Percentiles rank a stretch among this genome's conserved stretches.
Evolutionary conservation across 1,284 basidiomycete species (phyloP).

Genomic region (Heterobasidion parviporum): DNA sequence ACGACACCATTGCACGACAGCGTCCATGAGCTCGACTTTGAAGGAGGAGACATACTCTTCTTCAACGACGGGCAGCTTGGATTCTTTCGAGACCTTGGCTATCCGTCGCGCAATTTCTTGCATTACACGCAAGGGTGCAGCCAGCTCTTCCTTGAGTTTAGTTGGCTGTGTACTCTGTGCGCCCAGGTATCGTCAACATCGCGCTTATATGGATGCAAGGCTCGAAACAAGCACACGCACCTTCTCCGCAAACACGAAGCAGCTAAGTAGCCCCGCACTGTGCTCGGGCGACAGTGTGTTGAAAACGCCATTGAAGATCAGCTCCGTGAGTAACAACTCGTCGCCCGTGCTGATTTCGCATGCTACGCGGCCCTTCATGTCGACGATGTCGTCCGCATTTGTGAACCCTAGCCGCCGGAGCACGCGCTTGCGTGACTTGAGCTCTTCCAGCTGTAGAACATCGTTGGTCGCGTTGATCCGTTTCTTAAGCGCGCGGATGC

Average conservation of each 20-base stretch:
- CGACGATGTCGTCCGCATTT: conserved; percentile 84
- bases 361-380: conserved; percentile 96
- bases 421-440: conserved; percentile 93
- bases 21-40: conserved; percentile 98
- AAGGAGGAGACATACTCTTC: conserved; percentile 95
- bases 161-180: conserved; percentile 79
- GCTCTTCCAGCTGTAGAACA: conserved; percentile 92
- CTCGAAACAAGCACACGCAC: conserved; percentile 26
- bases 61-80: conserved; percentile 83
- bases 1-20: conserved; percentile 94
- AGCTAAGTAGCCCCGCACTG: conserved; percentile 87
- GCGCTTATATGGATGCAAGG: too few relatives aligned
- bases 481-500: conserved; percentile 73
- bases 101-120: conserved; percentile 94
- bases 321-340: conserved; percentile 91
- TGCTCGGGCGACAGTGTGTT: conserved; percentile 88
- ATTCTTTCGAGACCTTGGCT: conserved; percentile 92
- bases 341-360: conserved; percentile 99
- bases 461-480: conserved; percentile 87
- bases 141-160: conserved; percentile 88
- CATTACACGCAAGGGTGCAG: conserved; percentile 86
- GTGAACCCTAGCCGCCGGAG: conserved; percentile 91
- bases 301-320: conserved; percentile 97
- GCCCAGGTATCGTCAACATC: not conserved
- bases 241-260: conserved; percentile 98